These are phyloP conservation scores for Russula emetica DNA, from an alignment of 768 basidiomycete genomes.

Conservation along the genomic window DNA sequence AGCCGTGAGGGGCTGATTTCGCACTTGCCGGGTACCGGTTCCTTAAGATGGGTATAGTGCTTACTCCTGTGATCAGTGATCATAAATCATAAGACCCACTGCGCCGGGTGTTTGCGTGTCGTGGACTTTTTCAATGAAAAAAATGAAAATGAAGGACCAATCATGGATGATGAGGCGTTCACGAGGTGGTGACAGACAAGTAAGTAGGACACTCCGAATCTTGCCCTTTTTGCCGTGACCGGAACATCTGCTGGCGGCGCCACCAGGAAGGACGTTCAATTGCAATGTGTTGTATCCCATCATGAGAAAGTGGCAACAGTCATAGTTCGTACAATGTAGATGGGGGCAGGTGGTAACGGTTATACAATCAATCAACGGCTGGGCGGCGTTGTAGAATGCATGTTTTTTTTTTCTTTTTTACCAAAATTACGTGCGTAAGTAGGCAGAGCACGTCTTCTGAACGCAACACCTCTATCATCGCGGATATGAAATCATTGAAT, in stretches of 20 bases:
- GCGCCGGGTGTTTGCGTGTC: conserved; percentile 8
- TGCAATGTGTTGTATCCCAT: too few relatives aligned
- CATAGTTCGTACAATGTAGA: not conserved
- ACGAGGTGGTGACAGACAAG: conserved; percentile 6
- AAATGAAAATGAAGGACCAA: not conserved
- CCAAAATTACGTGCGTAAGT: conserved; percentile 4
- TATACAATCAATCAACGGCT: not conserved
- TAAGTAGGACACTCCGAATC: not conserved
- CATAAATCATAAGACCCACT: conserved; percentile 11
- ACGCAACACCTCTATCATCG: not conserved
- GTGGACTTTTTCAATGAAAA: not conserved
- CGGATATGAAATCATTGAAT: conserved; percentile 20
- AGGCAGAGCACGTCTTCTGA: conserved; percentile 5
- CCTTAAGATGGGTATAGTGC: conserved; percentile 13
- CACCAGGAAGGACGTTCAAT: conserved; percentile 1
- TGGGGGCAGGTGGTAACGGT: conserved; percentile 12
- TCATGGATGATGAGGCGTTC: not conserved
- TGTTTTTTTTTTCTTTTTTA: not conserved
- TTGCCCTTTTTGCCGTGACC: too few relatives aligned
- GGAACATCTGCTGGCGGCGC: not conserved
- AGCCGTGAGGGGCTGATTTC: not conserved
- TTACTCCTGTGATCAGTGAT: conserved; percentile 13
- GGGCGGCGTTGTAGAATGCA: conserved; percentile 12
- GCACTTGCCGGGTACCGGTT: not conserved
- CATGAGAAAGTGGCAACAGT: conserved; percentile 11